phyloP scores from a whole-genome alignment of 495 filamentous ascomycete species.

The Aspergillus ellipticus region DNA sequence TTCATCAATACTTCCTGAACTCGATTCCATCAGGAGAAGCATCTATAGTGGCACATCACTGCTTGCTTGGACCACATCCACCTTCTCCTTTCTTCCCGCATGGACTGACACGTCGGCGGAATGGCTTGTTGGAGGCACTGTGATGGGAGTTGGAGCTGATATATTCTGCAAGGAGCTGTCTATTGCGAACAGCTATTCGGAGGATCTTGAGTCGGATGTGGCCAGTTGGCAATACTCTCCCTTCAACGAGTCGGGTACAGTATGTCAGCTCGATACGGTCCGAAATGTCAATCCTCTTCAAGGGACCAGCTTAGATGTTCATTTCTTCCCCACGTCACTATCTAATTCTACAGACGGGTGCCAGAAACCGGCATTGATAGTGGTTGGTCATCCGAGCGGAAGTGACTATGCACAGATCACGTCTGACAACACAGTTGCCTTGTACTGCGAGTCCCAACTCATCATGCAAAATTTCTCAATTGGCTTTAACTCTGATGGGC shows the following conservation, averaged over 20 bases:
- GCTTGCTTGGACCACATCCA: slow-evolving; percentile 6
- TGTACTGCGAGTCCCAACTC: slow-evolving; percentile 4
- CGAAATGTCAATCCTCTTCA: not conserved
- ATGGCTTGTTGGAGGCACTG: not conserved
- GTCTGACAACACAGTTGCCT: not conserved
- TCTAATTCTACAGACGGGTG: not conserved
- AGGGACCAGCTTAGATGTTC: not conserved
- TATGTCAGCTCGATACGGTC: not conserved
- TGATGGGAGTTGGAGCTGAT: not conserved
- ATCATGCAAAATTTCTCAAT: not conserved
- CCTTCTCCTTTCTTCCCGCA: slow-evolving; percentile 3
- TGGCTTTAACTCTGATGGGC: not conserved
- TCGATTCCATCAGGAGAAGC: not conserved
- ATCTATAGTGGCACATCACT: slow-evolving; percentile 3
- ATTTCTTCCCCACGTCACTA: not conserved
- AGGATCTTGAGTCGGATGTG: not conserved
- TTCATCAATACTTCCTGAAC: slow-evolving; percentile 3
- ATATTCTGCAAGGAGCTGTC: not conserved
- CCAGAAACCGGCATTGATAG: slow-evolving; percentile 1
- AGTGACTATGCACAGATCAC: not conserved
- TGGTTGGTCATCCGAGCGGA: not conserved
- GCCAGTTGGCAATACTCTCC: slow-evolving; percentile 2
- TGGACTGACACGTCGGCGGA: slow-evolving; percentile 1
- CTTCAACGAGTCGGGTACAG: not conserved
- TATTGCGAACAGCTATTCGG: not conserved